A percentile compares a stretch with the other conserved stretches of the same genome.
These are phyloP conservation scores for Amanita muscaria DNA, from an alignment of 768 basidiomycete genomes.

Conservation along the genomic window DNA sequence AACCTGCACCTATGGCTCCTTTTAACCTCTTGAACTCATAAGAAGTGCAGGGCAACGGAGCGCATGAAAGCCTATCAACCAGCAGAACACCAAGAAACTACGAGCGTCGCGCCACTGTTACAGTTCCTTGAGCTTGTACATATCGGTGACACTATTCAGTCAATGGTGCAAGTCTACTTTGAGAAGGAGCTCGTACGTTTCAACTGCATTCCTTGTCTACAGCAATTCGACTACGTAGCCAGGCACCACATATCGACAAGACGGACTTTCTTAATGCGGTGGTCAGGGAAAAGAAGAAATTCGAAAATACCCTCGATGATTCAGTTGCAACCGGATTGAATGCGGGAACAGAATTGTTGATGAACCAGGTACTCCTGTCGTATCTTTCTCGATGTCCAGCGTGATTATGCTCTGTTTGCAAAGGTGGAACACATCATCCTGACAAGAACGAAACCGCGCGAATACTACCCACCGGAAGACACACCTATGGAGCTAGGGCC, in stretches of 20 bases:
- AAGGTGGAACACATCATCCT: constrained; percentile 92
- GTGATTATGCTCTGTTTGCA: background rate
- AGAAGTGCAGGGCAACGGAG: constrained; percentile 61
- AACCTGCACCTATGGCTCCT: constrained; percentile 16
- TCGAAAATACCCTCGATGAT: constrained; percentile 88
- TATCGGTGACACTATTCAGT: constrained; percentile 94
- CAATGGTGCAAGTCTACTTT: constrained; percentile 96
- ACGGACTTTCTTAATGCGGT: constrained; percentile 91
- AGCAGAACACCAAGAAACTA: constrained; percentile 72
- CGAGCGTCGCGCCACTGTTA: constrained; percentile 82
- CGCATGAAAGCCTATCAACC: constrained; percentile 90
- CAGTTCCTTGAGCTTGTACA: constrained; percentile 98
- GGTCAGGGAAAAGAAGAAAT: constrained; percentile 93
- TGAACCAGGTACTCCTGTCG: constrained; percentile 66
- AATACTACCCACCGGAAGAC: constrained; percentile 86
- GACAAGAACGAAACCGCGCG: constrained; percentile 72
- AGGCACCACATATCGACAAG: constrained; percentile 85
- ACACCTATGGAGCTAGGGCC: constrained; percentile 73
- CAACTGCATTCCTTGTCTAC: constrained; percentile 1
- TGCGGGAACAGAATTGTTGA: constrained; percentile 89
- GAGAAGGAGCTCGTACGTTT: constrained; percentile 82
- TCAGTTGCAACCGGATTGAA: constrained; percentile 91
- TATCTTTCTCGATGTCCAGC: background rate
- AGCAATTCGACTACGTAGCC: background rate
- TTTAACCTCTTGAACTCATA: constrained; percentile 13